Evolutionary conservation across 176 grass and related monocot genomes (phyloP), one percentile per base, ranked within the genome.

Genomic region (Microstegium vimineum): DNA sequence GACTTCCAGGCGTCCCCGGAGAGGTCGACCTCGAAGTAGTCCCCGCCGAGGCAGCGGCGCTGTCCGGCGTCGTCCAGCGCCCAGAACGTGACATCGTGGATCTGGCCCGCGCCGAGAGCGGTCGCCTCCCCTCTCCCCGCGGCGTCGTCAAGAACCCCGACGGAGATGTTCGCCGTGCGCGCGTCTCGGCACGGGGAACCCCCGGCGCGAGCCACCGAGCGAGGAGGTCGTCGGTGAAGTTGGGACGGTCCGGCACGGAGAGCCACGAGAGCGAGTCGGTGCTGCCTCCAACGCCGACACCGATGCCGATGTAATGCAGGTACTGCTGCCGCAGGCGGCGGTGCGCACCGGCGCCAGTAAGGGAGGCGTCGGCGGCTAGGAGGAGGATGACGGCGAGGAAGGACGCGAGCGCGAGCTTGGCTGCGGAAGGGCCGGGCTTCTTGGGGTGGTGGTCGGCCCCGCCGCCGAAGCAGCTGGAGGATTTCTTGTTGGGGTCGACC

Each of bases 11-110:
- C 47, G 4, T 30, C 33, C 15, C 89, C 86, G 59, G 96, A 88
- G 47, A 99, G 93, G 71, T 99, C 96, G 8, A 87, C 77, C 91
- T 99, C 96, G 82, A 95, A 99, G 89, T 92, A 99, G 83, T 99
- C 96, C 65, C 96, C 96, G 41, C 96, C 96, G 56, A 93, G 72
- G 77, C 96, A 91, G 60, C 93, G 93, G 8, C 79, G 67, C 61
- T 4, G 25, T 8, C 93, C 96, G 5, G 72, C 32, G 41, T n/a
- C 89, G 26, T 94, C 96, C 26, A 99, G 62, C 20, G 96, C 91
- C 51, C 78, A 86, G 83, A 99, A 87, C 34, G 76, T 79, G 74
- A 99, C 73, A 67, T 84, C 88, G 73, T 91, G 87, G 79, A 88
- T 87, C 81, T 93, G 83, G 45, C 85, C 75, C 63, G 91, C 75